Evolutionary conservation across 2,329 filamentous ascomycete genomes (phyloP).

Genomic region (Xylaria sp.): DNA sequence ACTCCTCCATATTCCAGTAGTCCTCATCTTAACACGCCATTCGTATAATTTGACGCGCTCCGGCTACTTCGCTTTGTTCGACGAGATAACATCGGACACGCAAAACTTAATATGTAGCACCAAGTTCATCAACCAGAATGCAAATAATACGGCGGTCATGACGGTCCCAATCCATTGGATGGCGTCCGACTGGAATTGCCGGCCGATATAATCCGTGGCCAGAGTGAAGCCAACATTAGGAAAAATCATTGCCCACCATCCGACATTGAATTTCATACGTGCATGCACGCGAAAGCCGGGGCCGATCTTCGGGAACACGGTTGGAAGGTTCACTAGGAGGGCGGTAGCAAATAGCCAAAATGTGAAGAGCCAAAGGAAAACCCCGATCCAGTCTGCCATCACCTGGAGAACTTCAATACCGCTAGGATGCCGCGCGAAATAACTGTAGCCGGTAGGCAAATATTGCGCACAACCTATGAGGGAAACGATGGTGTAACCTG

Average conservation of each 20-base stretch:
- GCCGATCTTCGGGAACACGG: background rate
- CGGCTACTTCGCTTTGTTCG: background rate
- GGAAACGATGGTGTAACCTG: constrained; percentile 33
- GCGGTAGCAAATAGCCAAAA: constrained; percentile 7
- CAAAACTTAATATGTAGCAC: constrained; percentile 45
- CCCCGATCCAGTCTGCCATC: background rate
- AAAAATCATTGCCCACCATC: constrained; percentile 42
- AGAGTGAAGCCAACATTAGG: constrained; percentile 41
- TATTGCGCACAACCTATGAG: constrained; percentile 36
- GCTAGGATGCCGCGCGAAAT: constrained; percentile 29
- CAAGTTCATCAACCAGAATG: constrained; percentile 47
- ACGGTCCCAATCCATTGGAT: constrained; percentile 38
- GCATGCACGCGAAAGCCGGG: background rate
- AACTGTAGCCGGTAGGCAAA: constrained; percentile 31
- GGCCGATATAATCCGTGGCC: constrained; percentile 38
- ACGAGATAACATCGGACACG: background rate
- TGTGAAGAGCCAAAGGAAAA: constrained; percentile 1
- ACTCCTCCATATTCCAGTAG: too few species aligned
- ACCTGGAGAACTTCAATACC: constrained; percentile 25
- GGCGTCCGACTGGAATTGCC: constrained; percentile 29
- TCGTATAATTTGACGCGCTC: background rate
- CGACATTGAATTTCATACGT: constrained; percentile 36
- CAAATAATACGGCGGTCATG: constrained; percentile 38
- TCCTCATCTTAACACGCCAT: background rate
- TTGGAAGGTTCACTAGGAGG: constrained; percentile 1